These are phyloP conservation scores for Exophiala sp. DNA, from an alignment of 2,329 filamentous ascomycete species.

Conservation along the genomic window DNA sequence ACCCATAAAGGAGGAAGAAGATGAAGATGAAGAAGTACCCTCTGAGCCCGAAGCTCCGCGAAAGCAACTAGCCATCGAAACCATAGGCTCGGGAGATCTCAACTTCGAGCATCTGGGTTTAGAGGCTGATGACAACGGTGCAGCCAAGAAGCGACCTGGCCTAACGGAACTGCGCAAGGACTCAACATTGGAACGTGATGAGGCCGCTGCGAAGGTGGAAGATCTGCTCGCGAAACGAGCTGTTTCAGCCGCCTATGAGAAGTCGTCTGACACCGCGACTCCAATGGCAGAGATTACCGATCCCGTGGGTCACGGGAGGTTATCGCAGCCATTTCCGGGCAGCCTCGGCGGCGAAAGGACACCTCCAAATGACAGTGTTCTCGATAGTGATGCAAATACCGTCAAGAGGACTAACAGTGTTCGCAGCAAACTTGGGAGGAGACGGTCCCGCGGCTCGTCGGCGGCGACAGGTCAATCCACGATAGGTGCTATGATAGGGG, in stretches of 20 bases:
- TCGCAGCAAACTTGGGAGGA: constrained; percentile 56
- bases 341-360: constrained; percentile 53
- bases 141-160: constrained; percentile 33
- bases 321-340: constrained; percentile 22
- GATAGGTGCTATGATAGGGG: constrained; percentile 65
- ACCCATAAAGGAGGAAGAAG: constrained; percentile 30
- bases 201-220: constrained; percentile 52
- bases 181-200: constrained; percentile 41
- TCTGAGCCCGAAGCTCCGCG: constrained; percentile 41
- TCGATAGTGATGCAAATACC: constrained; percentile 54
- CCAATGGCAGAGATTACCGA: constrained; percentile 35
- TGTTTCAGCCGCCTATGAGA: constrained; percentile 55
- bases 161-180: constrained; percentile 35
- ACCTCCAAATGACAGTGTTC: constrained; percentile 59
- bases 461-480: constrained; percentile 58
- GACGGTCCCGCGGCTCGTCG: constrained; percentile 78
- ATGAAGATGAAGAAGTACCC: constrained; percentile 31
- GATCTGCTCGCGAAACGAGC: constrained; percentile 55
- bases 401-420: constrained; percentile 62
- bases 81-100: constrained; percentile 79
- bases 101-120: constrained; percentile 87
- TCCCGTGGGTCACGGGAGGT: constrained; percentile 31
- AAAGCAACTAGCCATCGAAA: constrained; percentile 75
- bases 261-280: constrained; percentile 40
- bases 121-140: constrained; percentile 30